Base-by-base conservation (phyloP, 1,139 yeast genomes). In the Scheffersomyces lignicola region DNA sequence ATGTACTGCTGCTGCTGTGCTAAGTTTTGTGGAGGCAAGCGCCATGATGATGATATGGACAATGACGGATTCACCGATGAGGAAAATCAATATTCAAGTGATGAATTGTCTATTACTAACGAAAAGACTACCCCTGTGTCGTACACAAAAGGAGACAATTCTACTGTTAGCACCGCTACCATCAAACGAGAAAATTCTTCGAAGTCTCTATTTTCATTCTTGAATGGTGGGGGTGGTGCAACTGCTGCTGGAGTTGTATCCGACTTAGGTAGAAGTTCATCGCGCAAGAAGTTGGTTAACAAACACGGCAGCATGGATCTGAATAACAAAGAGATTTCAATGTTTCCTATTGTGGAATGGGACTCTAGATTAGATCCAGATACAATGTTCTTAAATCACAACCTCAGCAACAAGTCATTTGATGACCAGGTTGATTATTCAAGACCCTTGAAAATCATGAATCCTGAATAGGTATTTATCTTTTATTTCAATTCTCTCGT, bases 391-490 rank as follows among this genome's bases (percentile, higher is more conserved):
- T 60, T 73, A 62, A 79, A 64, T 48, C 71, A 69, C 39, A 77
- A 75, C 49, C 74, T 71, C 38, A 79, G 88, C 14, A 65, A 73
- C 38, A 69, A 77, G 43, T 76, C 86, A n/a, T 61, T 86, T 37
- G 83, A 80, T 25, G 95, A 86, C 54, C 83, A 84, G 43, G 65
- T 71, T 39, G 94, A 85, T 54, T 85, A 85, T 56, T 78, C 87
- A 6, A 66, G 95, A 39, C 73, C 80, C 43, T 63, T 86, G 39
- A 71, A 83, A 37, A 81, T 85, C 22, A 75, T 83, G n/a, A 85
- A 85, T 58, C 87, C 86, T 2, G 75, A 63, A 21, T 26, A n/a
- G n/a, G n/a, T n/a, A n/a, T n/a, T n/a, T n/a, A n/a, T n/a, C n/a
- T n/a, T n/a, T n/a, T n/a, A n/a, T n/a, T n/a, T n/a, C n/a, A n/a